phyloP scores from a whole-genome alignment of 164 flowering plant species.

The Sextonia rubra region DNA sequence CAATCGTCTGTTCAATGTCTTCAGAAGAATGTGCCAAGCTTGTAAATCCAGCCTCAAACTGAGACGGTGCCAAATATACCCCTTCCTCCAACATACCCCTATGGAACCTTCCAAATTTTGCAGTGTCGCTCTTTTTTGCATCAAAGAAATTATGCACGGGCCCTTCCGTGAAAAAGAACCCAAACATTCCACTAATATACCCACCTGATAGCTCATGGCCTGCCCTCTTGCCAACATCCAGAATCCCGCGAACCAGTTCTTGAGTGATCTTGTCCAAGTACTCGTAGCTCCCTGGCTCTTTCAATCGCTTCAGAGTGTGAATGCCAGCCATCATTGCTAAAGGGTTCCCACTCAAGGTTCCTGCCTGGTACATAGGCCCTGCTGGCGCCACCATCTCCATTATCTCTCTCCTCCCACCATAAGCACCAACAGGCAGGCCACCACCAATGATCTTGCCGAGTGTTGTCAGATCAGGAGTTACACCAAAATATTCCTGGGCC shows the following conservation, averaged over 20 bases:
- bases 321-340: slow-evolving; percentile 98
- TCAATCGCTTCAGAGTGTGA: slow-evolving; percentile 72
- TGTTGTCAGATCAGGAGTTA: slow-evolving; percentile 84
- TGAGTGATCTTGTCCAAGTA: slow-evolving; percentile 63
- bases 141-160: slow-evolving; percentile 81
- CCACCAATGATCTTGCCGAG: slow-evolving; percentile 97
- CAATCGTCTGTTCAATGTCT: slow-evolving; percentile 70
- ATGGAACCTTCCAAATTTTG: slow-evolving; percentile 68
- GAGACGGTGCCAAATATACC: slow-evolving; percentile 91
- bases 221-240: slow-evolving; percentile 67
- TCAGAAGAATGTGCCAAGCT: slow-evolving; percentile 78
- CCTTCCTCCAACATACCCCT: slow-evolving; percentile 92
- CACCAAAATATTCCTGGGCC: slow-evolving; percentile 83
- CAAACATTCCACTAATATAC: slow-evolving; percentile 81
- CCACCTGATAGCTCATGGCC: slow-evolving; percentile 90
- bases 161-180: slow-evolving; percentile 87
- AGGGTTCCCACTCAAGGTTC: slow-evolving; percentile 96
- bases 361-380: slow-evolving; percentile 98
- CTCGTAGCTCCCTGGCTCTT: slow-evolving; percentile 62
- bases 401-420: slow-evolving; percentile 91
- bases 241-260: slow-evolving; percentile 59
- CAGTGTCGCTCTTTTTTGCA: slow-evolving; percentile 87
- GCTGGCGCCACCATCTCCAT: slow-evolving; percentile 99
- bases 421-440: slow-evolving; percentile 96
- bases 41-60: slow-evolving; percentile 96